Evolutionary conservation across 2,329 filamentous ascomycete genomes (phyloP), one percentile per base, ranked within the genome.

Genomic region (Setomelanomma holmii): DNA sequence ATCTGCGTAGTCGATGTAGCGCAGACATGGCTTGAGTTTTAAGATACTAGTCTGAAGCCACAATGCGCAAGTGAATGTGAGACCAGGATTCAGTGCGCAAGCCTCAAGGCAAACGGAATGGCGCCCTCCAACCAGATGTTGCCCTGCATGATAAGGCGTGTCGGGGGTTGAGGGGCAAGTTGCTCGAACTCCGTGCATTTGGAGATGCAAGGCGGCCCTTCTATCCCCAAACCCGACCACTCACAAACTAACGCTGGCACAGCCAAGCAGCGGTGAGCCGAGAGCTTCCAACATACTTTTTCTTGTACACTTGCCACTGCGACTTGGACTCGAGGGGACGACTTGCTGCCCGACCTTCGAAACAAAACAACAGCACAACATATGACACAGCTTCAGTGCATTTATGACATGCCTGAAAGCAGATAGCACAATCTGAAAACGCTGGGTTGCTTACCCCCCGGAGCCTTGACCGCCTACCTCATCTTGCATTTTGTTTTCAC

Each of bases 191-290:
- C 17, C 42, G 36, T 52, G 52, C 45, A 43, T 30, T 40, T 55
- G 43, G 21, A 19, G 23, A 63, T 60, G 60, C 63, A 65, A 59
- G 56, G 60, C 61, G 53, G 53, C 50, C 53, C 45, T 60, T 46
- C 42, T 40, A 43, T 47, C 35, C 44, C 54, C 23, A 27, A 46
- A 53, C 49, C 10, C 40, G 50, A 40, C 64, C 64, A 67, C 42
- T 65, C 56, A 66, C 21, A 45, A 19, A 42, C 22, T 11, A 22
- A 22, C 5, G 41, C 36, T 16, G 35, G 24, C 44, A 17, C 6
- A 36, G 40, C 40, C 47, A 39, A 24, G 48, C 49, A 53, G 46
- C 40, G 63, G 62, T 63, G 65, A 64, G 62, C 54, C 56, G 58
- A 55, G 36, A 53, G 45, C 34, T 49, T 52, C 49, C 46, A 51